Evolutionary conservation across 2,329 filamentous ascomycete species (phyloP).

Genomic region (Fusarium bactridioides): DNA sequence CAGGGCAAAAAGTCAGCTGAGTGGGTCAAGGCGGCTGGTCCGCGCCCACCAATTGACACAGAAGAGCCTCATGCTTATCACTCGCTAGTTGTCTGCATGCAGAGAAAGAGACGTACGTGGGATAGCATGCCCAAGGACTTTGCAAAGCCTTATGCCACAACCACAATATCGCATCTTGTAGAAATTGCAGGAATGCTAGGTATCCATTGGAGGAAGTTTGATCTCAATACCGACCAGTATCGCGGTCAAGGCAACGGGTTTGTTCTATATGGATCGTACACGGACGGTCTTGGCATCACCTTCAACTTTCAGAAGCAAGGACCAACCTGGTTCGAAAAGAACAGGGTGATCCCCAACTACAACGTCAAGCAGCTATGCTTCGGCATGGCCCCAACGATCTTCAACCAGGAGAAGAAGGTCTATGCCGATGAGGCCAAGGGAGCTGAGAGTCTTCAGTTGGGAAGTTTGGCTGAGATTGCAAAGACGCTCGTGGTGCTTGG

Average conservation of each 20-base stretch:
- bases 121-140: constrained; percentile 36
- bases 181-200: constrained; percentile 49
- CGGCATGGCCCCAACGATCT: constrained; percentile 52
- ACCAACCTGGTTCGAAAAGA: constrained; percentile 45
- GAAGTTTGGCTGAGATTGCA: constrained; percentile 45
- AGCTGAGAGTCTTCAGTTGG: constrained; percentile 43
- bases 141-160: constrained; percentile 46
- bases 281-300: constrained; percentile 49
- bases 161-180: constrained; percentile 47
- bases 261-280: constrained; percentile 43
- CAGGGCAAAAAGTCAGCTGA: constrained; percentile 23
- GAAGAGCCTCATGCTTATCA: constrained; percentile 9
- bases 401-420: constrained; percentile 36
- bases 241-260: constrained; percentile 50
- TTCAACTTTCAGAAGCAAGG: constrained; percentile 51
- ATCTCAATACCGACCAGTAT: constrained; percentile 47
- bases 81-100: constrained; percentile 33
- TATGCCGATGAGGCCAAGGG: constrained; percentile 35
- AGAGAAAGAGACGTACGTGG: constrained; percentile 34
- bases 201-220: constrained; percentile 53
- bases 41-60: not conserved
- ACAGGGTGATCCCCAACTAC: constrained; percentile 48
- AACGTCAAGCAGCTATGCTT: constrained; percentile 52
- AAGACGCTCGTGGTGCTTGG: constrained; percentile 51
- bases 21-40: constrained; percentile 19